Conservation (phyloP, 2,329 filamentous ascomycete genomes). For the Herpotrichia juniperi region DNA sequence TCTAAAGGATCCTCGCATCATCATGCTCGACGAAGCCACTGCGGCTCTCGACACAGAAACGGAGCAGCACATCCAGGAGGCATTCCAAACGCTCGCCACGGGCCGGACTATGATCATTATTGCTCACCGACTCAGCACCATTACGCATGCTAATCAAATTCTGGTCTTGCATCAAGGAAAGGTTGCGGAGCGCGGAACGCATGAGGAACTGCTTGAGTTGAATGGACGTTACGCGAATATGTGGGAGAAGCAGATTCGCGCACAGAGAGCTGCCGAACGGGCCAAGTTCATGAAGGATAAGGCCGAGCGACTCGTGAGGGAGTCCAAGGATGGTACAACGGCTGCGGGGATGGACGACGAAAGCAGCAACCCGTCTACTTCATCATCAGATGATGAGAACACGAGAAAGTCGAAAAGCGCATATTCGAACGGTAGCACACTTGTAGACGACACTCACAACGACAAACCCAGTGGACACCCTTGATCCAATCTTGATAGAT, state of each 20-base stretch:
- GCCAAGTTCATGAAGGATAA: conserved; percentile 57
- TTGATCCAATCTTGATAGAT: conserved; percentile 16
- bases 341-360: conserved; percentile 41
- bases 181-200: conserved; percentile 59
- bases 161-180: conserved; percentile 60
- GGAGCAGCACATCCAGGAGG: conserved; percentile 89
- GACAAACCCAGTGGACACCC: conserved; percentile 35
- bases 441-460: neutral
- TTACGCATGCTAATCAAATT: conserved; percentile 62
- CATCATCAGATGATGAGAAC: conserved; percentile 40
- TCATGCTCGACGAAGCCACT: conserved; percentile 91
- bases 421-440: conserved; percentile 7
- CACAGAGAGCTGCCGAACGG: conserved; percentile 57
- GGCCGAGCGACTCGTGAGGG: conserved; percentile 54
- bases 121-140: conserved; percentile 70
- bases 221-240: conserved; percentile 55
- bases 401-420: conserved; percentile 28
- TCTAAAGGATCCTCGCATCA: conserved; percentile 88
- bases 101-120: conserved; percentile 95
- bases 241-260: conserved; percentile 61
- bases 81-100: conserved; percentile 78
- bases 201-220: conserved; percentile 56
- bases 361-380: conserved; percentile 45
- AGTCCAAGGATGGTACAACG: conserved; percentile 52
- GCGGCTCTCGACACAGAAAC: conserved; percentile 91